Evolutionary conservation across 805 yeast genomes (phyloP), one percentile per base, ranked within the genome.

Genomic region (Hanseniaspora clermontiae): DNA sequence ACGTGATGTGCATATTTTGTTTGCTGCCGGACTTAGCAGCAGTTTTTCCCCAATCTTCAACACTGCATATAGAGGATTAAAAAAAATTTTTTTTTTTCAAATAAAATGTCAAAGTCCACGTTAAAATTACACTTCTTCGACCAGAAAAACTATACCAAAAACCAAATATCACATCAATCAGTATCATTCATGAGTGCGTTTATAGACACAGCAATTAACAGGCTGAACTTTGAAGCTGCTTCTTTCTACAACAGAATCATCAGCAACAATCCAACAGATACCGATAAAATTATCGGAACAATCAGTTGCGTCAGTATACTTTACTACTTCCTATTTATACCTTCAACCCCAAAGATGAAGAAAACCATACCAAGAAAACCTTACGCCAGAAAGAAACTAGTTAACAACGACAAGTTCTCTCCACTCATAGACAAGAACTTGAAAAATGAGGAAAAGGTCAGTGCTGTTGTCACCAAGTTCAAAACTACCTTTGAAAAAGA

Each of bases 361-460:
- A 55, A 43, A 31, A 49, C 27, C 4, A 31, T 32, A 6, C 46
- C 47, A 58, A 55, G 50, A 57, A 59, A 58, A 49, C 47, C 45
- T 12, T 46, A 38, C 27, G 51, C 49, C 57, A 56, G 55, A 57
- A 56, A 24, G 57, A 60, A 49, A 32, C 42, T 31, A 57, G 58
- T 43, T 43, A 49, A 42, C 38, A 45, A n/a, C 51, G 51, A 46
- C 39, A 46, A 46, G n/a, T 46, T 46, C 24, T 11, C 49, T 11
- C 24, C 24, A 19, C 38, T 42, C 42, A 50, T 39, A 39, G 45
- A 27, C 19, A 59, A 57, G 34, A 50, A 54, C 12, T 37, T 53
- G 61, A 62, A 49, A 60, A 66, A 20, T 36, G 68, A 66, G 55
- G 65, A 60, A 15, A 59, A 62, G 38, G 62, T 69, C 34, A 64